Evolutionary conservation across 306 rosid genomes (phyloP).

Genomic region (Pterocarpus santalinus): DNA sequence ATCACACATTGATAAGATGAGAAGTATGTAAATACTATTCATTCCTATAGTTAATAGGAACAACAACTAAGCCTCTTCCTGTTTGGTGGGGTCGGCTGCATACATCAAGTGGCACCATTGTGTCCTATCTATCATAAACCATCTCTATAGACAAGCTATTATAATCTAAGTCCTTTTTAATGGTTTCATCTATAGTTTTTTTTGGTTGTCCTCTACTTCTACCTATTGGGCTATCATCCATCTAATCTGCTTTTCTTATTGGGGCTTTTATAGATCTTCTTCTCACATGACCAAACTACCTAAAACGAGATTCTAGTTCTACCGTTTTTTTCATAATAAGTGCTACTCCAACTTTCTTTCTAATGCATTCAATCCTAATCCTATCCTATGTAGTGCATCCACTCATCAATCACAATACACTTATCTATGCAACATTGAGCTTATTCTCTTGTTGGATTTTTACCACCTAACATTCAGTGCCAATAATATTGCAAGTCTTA

Average conservation of each 20-base stretch:
- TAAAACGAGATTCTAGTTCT: no score
- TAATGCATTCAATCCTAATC: no score
- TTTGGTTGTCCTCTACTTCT: not conserved
- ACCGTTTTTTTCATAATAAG: no score
- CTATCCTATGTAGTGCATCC: no score
- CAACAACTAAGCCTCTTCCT: not conserved
- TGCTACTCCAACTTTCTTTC: no score
- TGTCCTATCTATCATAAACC: not conserved
- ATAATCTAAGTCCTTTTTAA: not conserved
- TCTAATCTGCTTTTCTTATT: not conserved
- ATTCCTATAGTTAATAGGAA: not conserved
- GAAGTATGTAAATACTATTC: not conserved
- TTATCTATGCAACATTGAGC: no score
- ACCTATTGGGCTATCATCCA: not conserved
- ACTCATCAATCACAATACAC: no score
- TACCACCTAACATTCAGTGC: no score
- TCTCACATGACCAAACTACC: no score
- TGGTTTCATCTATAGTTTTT: not conserved
- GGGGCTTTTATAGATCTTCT: no score
- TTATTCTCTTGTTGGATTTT: no score
- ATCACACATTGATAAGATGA: conserved; percentile 12
- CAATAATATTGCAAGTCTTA: no score
- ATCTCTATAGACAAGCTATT: not conserved
- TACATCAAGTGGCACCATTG: not conserved
- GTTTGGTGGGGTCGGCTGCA: not conserved